These are phyloP conservation scores for Malus hybrid DNA, from an alignment of 331 rosid species.

Conservation along the genomic window DNA sequence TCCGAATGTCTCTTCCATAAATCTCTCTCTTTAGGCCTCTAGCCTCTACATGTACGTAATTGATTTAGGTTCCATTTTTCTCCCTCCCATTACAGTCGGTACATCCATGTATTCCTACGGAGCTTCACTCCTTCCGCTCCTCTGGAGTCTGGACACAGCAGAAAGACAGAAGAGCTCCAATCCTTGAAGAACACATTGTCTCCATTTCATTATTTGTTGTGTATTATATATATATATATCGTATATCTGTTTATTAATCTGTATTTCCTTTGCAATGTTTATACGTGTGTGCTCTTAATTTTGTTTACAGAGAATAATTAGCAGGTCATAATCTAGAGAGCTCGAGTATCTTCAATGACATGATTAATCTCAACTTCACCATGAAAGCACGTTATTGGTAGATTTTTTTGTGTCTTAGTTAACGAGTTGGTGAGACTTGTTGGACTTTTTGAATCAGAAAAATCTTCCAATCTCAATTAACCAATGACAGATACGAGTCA, in stretches of 20 bases:
- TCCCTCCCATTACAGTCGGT: background rate
- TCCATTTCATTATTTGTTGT: background rate
- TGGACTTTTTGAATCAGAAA: background rate
- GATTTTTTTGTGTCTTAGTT: background rate
- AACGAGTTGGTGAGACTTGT: background rate
- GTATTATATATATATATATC: background rate
- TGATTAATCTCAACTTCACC: background rate
- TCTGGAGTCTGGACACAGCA: background rate
- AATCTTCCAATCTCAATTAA: background rate
- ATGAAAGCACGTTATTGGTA: background rate
- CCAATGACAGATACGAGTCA: background rate
- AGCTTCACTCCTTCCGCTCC: background rate
- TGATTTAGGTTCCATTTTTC: background rate
- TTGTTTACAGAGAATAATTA: background rate
- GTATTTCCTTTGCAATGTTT: background rate
- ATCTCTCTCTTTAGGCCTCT: slow-evolving; percentile 13
- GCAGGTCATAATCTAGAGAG: background rate
- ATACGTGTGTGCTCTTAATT: too few species aligned
- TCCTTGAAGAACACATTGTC: background rate
- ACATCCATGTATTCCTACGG: background rate
- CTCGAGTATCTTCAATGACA: background rate
- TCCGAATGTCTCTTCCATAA: slow-evolving; percentile 69
- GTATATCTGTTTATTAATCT: background rate
- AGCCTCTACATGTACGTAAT: background rate
- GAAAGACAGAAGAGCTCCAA: background rate